A percentile compares a stretch with the other conserved stretches of the same genome.
Conservation (phyloP, 2,329 filamentous ascomycete genomes). For the Calonectria crousiana region DNA sequence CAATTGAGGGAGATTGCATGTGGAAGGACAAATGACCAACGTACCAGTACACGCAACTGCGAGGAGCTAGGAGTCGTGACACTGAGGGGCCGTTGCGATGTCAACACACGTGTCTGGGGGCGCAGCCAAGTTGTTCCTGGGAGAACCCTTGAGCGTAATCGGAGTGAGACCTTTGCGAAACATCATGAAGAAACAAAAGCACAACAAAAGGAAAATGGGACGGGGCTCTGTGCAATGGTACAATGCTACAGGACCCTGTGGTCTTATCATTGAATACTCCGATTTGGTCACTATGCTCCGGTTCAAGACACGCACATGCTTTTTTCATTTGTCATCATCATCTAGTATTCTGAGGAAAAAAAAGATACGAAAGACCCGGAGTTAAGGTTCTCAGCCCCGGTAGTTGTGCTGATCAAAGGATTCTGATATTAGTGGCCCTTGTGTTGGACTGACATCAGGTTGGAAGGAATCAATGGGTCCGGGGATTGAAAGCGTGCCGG, state of each 20-base stretch:
- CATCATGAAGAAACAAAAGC: neutral
- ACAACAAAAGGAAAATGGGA: constrained; percentile 1
- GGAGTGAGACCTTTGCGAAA: constrained; percentile 2
- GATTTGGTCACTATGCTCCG: neutral
- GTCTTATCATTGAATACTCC: neutral
- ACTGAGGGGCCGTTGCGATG: neutral
- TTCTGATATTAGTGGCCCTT: neutral
- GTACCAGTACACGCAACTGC: neutral
- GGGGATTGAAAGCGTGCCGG: neutral
- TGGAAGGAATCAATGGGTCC: neutral
- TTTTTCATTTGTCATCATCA: neutral
- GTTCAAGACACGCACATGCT: neutral
- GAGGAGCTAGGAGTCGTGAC: neutral
- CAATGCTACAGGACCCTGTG: neutral
- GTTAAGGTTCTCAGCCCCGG: neutral
- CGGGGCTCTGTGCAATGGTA: neutral
- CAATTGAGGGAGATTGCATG: neutral
- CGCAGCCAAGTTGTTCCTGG: neutral
- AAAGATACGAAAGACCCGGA: neutral
- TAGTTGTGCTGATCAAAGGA: neutral
- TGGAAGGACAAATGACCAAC: neutral
- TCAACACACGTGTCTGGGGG: neutral
- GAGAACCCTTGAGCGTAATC: neutral
- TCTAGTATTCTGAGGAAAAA: neutral
- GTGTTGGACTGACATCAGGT: neutral